Percentiles rank a stretch among this genome's conserved stretches.
Evolutionary conservation across 225 moss, liverwort and hornwort species (phyloP).

Genomic region (Pseudisothecium myosuroides): DNA sequence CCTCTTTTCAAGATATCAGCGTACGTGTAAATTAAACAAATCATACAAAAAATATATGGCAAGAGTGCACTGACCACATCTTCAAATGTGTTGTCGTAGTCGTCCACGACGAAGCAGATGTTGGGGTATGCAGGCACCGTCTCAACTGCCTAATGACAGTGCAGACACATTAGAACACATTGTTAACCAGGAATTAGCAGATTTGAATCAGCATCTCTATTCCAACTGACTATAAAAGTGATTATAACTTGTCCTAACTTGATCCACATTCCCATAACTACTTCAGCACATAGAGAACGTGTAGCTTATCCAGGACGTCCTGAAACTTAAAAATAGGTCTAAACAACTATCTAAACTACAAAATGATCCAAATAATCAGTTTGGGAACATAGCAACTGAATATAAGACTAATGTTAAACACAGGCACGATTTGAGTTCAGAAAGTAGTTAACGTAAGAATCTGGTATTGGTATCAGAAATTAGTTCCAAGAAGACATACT

Average conservation of each 20-base stretch:
- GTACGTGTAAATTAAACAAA: not conserved
- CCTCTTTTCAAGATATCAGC: not conserved
- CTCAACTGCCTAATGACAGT: conserved; percentile 63
- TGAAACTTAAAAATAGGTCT: not conserved
- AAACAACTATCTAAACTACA: not conserved
- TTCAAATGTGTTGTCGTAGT: conserved; percentile 93
- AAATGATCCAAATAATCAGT: not conserved
- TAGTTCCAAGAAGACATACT: conserved; percentile 22
- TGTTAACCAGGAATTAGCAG: not conserved
- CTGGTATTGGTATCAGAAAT: not conserved
- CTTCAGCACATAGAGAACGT: not conserved
- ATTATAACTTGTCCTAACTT: not conserved
- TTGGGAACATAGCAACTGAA: not conserved
- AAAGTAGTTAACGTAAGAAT: not conserved
- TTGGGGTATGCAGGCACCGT: conserved; percentile 94
- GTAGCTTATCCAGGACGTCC: not conserved
- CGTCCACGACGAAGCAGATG: conserved; percentile 95
- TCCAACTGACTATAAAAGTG: not conserved
- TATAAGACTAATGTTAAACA: not conserved
- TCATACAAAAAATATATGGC: not conserved
- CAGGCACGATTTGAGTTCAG: not conserved
- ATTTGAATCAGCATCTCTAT: not conserved
- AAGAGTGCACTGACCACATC: conserved; percentile 64
- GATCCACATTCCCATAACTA: not conserved
- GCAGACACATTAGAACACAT: conserved; percentile 6